Evolutionary conservation across 2,329 filamentous ascomycete genomes (phyloP).

Genomic region (Talaromyces funiculosus): DNA sequence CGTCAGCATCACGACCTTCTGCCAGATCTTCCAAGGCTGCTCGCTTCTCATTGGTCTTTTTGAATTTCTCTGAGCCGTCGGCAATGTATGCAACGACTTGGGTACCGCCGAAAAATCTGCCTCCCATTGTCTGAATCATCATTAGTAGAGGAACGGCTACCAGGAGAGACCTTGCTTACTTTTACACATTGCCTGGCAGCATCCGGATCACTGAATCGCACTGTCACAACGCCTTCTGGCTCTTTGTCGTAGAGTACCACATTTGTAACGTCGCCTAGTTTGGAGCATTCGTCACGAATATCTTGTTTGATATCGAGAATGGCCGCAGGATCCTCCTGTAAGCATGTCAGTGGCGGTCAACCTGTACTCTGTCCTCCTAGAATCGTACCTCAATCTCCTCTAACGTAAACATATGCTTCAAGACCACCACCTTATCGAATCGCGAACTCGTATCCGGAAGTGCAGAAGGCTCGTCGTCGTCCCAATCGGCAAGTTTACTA

Average conservation of each 20-base stretch:
- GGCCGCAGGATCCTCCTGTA: constrained; percentile 67
- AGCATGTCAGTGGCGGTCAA: constrained; percentile 17
- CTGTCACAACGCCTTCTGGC: constrained; percentile 73
- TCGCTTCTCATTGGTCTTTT: constrained; percentile 54
- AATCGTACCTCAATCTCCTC: constrained; percentile 61
- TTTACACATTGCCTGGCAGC: constrained; percentile 66
- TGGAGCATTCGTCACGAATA: constrained; percentile 81
- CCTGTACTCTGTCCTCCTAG: not conserved
- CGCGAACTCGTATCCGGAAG: constrained; percentile 52
- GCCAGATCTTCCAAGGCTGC: constrained; percentile 42
- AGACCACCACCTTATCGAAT: constrained; percentile 75
- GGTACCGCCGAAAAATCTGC: constrained; percentile 69
- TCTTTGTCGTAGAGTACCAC: constrained; percentile 88
- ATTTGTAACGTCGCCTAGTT: constrained; percentile 82
- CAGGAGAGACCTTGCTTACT: constrained; percentile 26
- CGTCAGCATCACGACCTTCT: constrained; percentile 41
- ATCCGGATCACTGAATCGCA: constrained; percentile 69
- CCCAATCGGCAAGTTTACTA: constrained; percentile 90
- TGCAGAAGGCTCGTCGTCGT: constrained; percentile 70
- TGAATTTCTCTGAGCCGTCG: constrained; percentile 66
- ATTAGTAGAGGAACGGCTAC: not conserved
- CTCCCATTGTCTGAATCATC: constrained; percentile 59
- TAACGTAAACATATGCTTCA: constrained; percentile 91
- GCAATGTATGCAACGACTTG: constrained; percentile 66
- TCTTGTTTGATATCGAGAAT: constrained; percentile 92